Conservation (phyloP, 257 asterid genomes). For the Solanum raphanifolium region DNA sequence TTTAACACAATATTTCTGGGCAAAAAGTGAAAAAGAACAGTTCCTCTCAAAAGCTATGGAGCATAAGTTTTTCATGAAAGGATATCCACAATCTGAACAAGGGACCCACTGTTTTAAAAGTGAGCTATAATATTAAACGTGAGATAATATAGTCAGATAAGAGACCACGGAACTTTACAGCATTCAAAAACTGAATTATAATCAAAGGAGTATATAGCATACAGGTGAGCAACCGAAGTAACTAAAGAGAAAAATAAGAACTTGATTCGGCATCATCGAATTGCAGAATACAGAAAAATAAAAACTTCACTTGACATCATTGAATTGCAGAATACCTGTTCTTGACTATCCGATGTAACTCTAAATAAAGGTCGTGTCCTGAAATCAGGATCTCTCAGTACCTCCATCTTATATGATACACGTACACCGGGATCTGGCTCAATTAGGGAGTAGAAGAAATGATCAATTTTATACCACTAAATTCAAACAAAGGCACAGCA, state of each 20-base stretch:
- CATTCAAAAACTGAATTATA: not conserved
- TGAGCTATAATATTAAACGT: not conserved
- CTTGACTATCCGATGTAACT: slow-evolving; percentile 71
- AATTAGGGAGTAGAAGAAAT: not conserved
- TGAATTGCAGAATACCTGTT: slow-evolving; percentile 49
- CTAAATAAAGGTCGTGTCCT: slow-evolving; percentile 61
- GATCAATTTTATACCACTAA: not conserved
- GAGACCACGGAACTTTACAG: not conserved
- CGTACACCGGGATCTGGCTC: slow-evolving; percentile 55
- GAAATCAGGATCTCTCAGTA: slow-evolving; percentile 56
- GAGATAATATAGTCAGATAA: not conserved
- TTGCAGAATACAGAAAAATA: not conserved
- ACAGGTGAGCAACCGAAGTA: not conserved
- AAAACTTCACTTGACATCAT: not conserved
- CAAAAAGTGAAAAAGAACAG: not conserved
- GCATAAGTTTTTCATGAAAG: not conserved
- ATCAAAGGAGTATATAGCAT: not conserved
- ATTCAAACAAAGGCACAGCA: not conserved
- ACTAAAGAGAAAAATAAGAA: not conserved
- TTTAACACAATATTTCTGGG: not conserved
- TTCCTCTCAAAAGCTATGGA: not conserved
- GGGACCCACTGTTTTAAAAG: not conserved
- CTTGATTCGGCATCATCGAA: slow-evolving; percentile 5
- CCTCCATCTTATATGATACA: slow-evolving; percentile 71
- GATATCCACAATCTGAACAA: not conserved